Evolutionary conservation across 2,329 filamentous ascomycete genomes (phyloP), one percentile per base, ranked within the genome.

Genomic region (Gremmenia infestans): DNA sequence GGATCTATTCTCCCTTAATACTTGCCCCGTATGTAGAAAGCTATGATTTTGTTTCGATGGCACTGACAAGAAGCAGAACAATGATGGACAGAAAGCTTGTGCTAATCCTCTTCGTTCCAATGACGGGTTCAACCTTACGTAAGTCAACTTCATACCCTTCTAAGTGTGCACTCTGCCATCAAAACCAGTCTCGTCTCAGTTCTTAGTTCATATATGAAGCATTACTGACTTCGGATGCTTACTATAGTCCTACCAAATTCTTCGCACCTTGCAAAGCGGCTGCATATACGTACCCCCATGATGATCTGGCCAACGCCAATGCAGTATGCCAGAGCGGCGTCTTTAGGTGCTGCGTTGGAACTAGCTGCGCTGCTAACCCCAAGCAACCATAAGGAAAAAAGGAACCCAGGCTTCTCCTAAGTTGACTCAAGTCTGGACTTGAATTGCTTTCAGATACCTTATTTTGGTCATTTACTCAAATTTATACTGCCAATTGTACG

Each of bases 291-390:
- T 46, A 47, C 23, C 51, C 51, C 35, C 28, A 37, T 40, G 51
- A 53, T 19, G 35, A 46, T 11, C 37, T 15, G 12, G 51, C 51
- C 3, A 53, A 53, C 14, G 6, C 43, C 11, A 25, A 36, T 17
- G 45, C n/a, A 14, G 45, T 28, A 12, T 53, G 51, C 35, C 8
- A n/a, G n/a, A 48, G 32, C 23, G 43, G 43, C 11, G 36, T 40
- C 5, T 23, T 53, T 17, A 40, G 15, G 17, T 53, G 51, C n/a
- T 53, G 51, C 48, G 45, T 53, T 9, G 51, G 51, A 39, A 40
- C 43, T 5, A 12, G 22, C 22, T 48, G 45, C 37, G 15, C 37
- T n/a, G 5, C 37, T 7, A 40, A 40, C 37, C 37, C 37, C 37
- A 40, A 5, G 15, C 37, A 40, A 17, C 37, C 37, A 32, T 11